Evolutionary conservation across 495 filamentous ascomycete species (phyloP).

Genomic region (Neurospora sp.): DNA sequence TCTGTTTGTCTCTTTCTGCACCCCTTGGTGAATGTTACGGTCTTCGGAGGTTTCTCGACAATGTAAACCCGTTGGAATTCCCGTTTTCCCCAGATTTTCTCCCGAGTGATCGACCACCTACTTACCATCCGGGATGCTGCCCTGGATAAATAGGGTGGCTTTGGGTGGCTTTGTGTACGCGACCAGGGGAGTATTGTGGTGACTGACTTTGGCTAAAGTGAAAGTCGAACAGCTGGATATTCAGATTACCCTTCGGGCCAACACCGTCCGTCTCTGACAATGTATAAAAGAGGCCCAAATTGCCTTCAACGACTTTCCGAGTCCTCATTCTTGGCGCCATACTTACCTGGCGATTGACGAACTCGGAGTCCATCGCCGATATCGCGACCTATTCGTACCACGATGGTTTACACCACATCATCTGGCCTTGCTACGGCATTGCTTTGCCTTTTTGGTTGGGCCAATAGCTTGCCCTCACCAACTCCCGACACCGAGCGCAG

Average conservation of each 20-base stretch:
- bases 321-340: neutral
- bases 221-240: neutral
- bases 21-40: neutral
- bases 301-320: neutral
- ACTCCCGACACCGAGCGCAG: neutral
- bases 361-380: neutral
- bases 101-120: neutral
- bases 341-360: neutral
- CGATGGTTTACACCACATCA: neutral
- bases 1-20: neutral
- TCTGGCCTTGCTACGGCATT: neutral
- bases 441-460: neutral
- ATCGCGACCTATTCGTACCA: neutral
- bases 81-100: neutral
- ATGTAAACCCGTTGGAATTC: neutral
- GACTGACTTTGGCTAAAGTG: constrained; percentile 14
- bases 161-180: neutral
- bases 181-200: neutral
- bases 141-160: neutral
- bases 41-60: neutral
- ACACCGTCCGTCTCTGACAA: constrained; percentile 6
- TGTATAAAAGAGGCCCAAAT: neutral
- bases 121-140: neutral
- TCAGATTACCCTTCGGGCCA: constrained; percentile 13
- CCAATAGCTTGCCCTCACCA: constrained; percentile 1